phyloP scores from a whole-genome alignment of 208 protist species.

The Leishmania martiniquensis region DNA sequence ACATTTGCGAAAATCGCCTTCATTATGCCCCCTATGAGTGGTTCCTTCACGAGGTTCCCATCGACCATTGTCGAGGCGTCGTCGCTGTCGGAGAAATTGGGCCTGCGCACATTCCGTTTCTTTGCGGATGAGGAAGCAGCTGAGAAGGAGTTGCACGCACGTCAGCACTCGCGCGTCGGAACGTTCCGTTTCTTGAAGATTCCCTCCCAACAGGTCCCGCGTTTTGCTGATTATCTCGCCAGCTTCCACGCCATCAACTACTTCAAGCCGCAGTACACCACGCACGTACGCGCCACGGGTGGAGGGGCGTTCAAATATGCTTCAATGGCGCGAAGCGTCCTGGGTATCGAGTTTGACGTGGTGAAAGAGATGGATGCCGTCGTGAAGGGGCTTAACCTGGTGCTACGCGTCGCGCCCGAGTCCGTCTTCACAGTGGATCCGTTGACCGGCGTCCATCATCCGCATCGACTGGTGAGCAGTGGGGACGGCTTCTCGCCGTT shows the following conservation, averaged over 20 bases:
- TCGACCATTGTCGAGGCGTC: constrained; percentile 70
- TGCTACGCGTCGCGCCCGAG: constrained; percentile 66
- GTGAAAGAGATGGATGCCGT: constrained; percentile 92
- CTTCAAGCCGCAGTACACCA: constrained; percentile 54
- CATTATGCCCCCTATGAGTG: constrained; percentile 58
- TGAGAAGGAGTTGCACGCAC: constrained; percentile 37
- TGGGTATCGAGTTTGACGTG: constrained; percentile 74
- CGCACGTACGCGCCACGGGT: constrained; percentile 79
- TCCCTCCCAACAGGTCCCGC: constrained; percentile 79
- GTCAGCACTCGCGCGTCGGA: constrained; percentile 54
- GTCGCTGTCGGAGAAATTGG: constrained; percentile 73
- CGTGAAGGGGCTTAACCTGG: constrained; percentile 87
- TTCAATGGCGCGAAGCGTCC: constrained; percentile 39
- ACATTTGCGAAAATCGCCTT: constrained; percentile 92
- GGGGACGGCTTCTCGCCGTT: constrained; percentile 70
- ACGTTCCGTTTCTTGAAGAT: constrained; percentile 85
- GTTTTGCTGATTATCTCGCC: constrained; percentile 68
- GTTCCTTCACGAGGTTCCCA: constrained; percentile 20
- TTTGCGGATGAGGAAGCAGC: constrained; percentile 49
- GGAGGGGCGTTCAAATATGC: constrained; percentile 93
- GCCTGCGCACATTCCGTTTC: constrained; percentile 62
- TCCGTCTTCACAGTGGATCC: constrained; percentile 89
- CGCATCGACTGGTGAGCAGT: constrained; percentile 61
- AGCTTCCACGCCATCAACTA: constrained; percentile 30
- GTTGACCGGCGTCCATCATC: constrained; percentile 53